Conservation (phyloP, 352 stramenopile species). For the Globisporangium recalcitrans region DNA sequence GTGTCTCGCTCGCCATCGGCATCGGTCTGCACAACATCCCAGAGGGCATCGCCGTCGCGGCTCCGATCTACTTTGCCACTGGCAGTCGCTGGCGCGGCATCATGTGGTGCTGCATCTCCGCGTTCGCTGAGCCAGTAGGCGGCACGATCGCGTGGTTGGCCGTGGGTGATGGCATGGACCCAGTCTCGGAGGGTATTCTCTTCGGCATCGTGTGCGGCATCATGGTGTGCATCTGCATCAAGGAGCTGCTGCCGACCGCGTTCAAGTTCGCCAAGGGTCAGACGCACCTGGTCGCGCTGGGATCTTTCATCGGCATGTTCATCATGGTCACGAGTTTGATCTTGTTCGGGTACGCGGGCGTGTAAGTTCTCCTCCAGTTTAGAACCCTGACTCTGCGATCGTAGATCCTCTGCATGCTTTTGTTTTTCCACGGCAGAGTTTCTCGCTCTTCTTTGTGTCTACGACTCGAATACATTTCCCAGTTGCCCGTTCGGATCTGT, state of each 20-base stretch:
- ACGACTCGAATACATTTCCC: too few species aligned
- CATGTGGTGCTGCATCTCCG: slow-evolving; percentile 86
- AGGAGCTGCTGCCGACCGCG: slow-evolving; percentile 91
- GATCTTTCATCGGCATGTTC: slow-evolving; percentile 78
- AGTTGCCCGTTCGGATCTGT: not conserved
- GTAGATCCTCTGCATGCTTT: not conserved
- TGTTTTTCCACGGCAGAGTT: not conserved
- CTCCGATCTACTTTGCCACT: slow-evolving; percentile 96
- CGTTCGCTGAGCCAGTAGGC: slow-evolving; percentile 89
- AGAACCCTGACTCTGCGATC: not conserved
- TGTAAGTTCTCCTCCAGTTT: slow-evolving; percentile 20
- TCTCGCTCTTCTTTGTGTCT: not conserved
- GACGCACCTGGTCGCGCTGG: slow-evolving; percentile 79
- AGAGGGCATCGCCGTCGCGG: slow-evolving; percentile 92
- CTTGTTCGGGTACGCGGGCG: slow-evolving; percentile 78
- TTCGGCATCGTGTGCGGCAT: slow-evolving; percentile 93
- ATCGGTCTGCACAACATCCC: slow-evolving; percentile 97
- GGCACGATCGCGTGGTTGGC: slow-evolving; percentile 85
- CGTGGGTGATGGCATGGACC: slow-evolving; percentile 69
- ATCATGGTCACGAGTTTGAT: slow-evolving; percentile 88
- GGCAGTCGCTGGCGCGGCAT: slow-evolving; percentile 93
- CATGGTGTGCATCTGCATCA: slow-evolving; percentile 90
- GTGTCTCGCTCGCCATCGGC: slow-evolving; percentile 88
- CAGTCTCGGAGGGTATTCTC: slow-evolving; percentile 73
- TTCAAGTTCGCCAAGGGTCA: slow-evolving; percentile 87